Base-by-base conservation (phyloP, 768 basidiomycete genomes). In the Roridomyces roridus region DNA sequence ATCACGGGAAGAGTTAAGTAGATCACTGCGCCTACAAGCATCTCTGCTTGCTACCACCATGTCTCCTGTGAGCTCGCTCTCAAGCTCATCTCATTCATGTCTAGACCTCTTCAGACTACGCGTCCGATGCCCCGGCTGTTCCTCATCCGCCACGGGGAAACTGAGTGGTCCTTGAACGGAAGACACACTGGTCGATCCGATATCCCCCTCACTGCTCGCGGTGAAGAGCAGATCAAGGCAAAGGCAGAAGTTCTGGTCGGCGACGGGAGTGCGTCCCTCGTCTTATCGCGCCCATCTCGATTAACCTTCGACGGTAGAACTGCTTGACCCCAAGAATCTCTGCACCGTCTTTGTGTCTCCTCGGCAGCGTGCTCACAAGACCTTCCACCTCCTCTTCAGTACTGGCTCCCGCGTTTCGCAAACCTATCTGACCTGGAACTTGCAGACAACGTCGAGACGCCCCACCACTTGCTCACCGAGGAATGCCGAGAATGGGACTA, bases 91-190 rank as follows among this genome's bases (percentile, higher is more conserved):
- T 28, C 12, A 12, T 25, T 10, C 17, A 73, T 74, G 71, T 42
- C 74, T 35, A 81, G 78, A 49, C 84, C 82, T 45, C 31, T 34
- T 2, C 7, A 34, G 31, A 34, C 3, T 11, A 34, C 31, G 31
- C 31, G 31, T 8, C 31, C 31, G 31, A 83, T 85, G 74, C 92
- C 92, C 28, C 83, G 92, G 51, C 73, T 95, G 44, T 90, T 92
- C 70, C 73, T 94, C 43, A 79, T 94, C 64, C 83, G 92, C 57
- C 92, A 95, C 69, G 93, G 50, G 14, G 91, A 97, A 77, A 98
- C 96, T 2, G 95, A 96, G 70, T 98, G 95, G 94, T 92, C 92
- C 17, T 66, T 89, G 40, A 94, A 90, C 64, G 94, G 94, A 85
- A 24, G 52, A 29, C 49, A 50, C 93, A 97, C 95, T 4, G 96